Evolutionary conservation across 2,329 filamentous ascomycete genomes (phyloP), one percentile per base, ranked within the genome.

Genomic region (Trichophyton simii): DNA sequence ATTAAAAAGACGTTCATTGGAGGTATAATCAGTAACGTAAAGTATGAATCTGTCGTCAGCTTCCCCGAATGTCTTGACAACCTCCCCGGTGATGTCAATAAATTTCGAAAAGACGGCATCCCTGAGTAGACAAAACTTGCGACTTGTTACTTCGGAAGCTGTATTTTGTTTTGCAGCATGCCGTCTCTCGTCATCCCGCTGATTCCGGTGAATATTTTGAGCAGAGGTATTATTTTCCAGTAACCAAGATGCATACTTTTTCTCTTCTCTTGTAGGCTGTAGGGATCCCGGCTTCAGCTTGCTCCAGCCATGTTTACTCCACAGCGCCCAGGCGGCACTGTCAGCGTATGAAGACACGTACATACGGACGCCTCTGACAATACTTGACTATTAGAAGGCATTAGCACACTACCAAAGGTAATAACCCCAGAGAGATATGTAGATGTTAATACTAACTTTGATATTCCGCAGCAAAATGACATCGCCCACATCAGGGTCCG

Each of bases 1-100:
- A 41, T 84, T 73, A 65, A 80, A 86, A 62, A 96, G 84, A 0
- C 68, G 63, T 0, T 77, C 68, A 68, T 96, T 89, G 58, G 82
- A 75, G 0, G 90, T 95, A 71, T 91, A 96, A 72, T 96, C 91
- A 0, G 88, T 87, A 18, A 95, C 76, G 77, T 91, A 91, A 0
- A 96, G 65, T 3, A 83, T 82, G 11, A 82, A 73, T 61, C 74
- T 81, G 28, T 80, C 78, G 54, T 66, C 34, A 38, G 9, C 67
- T 44, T 73, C 70, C 13, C 74, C 68, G 65, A 77, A 82, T 0
- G 79, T 75, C 65, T 80, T 84, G 55, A 91, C 80, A 1, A 95
- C 83, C 68, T 91, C 82, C 1, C 82, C 90, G 18, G 89, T 76
- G 1, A 95, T 70, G 69, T 96, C 84, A 67, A 81, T 83, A 68